Evolutionary conservation across 129 eudicot genomes (phyloP).

Genomic region (Flaveria bidentis): DNA sequence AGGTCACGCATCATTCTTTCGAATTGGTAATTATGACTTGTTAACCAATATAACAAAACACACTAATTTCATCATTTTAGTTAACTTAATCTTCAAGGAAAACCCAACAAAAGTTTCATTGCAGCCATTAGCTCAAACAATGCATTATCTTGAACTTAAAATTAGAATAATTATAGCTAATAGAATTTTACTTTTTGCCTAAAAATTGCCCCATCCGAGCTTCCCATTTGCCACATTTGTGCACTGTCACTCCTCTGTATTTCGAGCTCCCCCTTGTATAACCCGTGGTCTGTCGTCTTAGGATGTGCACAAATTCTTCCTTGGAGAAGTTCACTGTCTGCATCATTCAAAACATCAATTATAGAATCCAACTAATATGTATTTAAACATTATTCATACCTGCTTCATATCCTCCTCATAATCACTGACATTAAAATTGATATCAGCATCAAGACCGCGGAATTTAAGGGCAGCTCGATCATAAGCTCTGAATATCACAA

Average conservation of each 20-base stretch:
- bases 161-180: not conserved
- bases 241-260: constrained; percentile 73
- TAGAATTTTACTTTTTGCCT: constrained; percentile 70
- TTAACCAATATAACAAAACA: not conserved
- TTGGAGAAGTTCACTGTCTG: constrained; percentile 67
- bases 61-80: not conserved
- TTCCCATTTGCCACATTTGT: constrained; percentile 89
- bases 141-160: constrained; percentile 2
- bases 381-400: constrained; percentile 32
- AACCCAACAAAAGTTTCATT: constrained; percentile 8
- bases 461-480: constrained; percentile 77
- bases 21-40: not conserved
- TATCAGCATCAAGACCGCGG: constrained; percentile 72
- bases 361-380: not conserved
- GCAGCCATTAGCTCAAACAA: constrained; percentile 1
- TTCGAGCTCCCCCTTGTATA: constrained; percentile 74
- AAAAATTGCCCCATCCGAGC: constrained; percentile 84
- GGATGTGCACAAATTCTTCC: constrained; percentile 81
- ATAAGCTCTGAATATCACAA: constrained; percentile 49
- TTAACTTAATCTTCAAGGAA: not conserved
- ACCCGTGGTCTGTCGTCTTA: constrained; percentile 75
- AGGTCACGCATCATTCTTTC: constrained; percentile 9
- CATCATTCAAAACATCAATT: constrained; percentile 10
- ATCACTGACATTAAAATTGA: constrained; percentile 55
- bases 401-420: constrained; percentile 67